Evolutionary conservation across 139 green algal species (phyloP).

Genomic region (Dunaliella primolecta): DNA sequence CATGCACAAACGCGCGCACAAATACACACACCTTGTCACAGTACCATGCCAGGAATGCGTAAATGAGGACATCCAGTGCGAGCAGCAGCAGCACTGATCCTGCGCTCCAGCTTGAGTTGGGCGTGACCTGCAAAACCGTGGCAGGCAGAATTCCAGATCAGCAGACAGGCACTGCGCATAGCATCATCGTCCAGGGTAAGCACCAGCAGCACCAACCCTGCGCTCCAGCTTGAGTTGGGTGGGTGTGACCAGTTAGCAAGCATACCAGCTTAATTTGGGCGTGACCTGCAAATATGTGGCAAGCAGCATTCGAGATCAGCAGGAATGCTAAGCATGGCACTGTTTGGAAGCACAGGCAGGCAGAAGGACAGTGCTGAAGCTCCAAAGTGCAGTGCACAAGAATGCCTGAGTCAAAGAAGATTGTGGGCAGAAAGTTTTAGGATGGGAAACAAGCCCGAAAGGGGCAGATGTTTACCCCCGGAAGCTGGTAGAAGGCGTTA

Average conservation of each 20-base stretch:
- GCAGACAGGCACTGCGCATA: background rate
- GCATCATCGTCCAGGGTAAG: constrained; percentile 55
- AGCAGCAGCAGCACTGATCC: constrained; percentile 57
- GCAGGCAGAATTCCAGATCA: background rate
- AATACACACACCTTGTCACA: constrained; percentile 55
- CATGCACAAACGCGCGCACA: background rate
- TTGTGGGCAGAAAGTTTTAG: too few relatives aligned
- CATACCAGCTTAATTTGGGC: too few relatives aligned
- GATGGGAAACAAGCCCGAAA: too few relatives aligned
- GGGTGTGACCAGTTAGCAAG: too few relatives aligned
- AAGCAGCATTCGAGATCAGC: background rate
- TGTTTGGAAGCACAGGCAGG: too few relatives aligned
- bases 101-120: constrained; percentile 50
- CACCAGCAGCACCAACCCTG: constrained; percentile 50
- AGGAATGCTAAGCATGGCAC: too few relatives aligned
- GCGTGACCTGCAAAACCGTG: constrained; percentile 8
- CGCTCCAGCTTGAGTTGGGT: constrained; percentile 53
- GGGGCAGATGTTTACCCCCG: too few relatives aligned
- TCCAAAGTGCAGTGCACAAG: too few relatives aligned
- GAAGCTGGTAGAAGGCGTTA: too few relatives aligned
- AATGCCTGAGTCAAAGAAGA: too few relatives aligned
- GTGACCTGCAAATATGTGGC: constrained; percentile 1
- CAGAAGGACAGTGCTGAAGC: too few relatives aligned
- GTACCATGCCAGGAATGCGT: constrained; percentile 57
- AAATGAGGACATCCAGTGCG: constrained; percentile 59